phyloP scores from a whole-genome alignment of 2,329 filamentous ascomycete genomes.

The Elsinoe necatrix region DNA sequence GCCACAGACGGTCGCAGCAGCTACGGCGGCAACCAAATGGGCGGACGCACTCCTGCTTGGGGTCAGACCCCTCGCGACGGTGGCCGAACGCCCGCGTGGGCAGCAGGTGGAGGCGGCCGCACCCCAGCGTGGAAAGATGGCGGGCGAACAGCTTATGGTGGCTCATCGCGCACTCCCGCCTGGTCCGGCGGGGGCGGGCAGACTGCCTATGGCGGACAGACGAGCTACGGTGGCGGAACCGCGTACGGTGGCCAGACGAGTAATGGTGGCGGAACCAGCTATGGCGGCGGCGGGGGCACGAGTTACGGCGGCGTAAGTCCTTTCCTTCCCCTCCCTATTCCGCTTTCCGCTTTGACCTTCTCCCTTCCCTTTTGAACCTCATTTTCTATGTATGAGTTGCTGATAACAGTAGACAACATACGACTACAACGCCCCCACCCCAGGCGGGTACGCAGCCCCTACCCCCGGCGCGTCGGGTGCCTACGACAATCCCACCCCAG shows the following conservation, averaged over 20 bases:
- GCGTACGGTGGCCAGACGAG: conserved; percentile 49
- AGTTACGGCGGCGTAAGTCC: conserved; percentile 30
- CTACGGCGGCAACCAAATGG: conserved; percentile 24
- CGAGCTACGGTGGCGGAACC: conserved; percentile 56
- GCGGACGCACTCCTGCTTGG: conserved; percentile 32
- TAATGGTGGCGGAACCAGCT: conserved; percentile 44
- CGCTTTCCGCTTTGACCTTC: conserved; percentile 17
- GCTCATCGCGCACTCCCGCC: conserved; percentile 28
- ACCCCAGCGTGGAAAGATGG: conserved; percentile 39
- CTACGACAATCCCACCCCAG: conserved; percentile 30
- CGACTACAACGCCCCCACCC: conserved; percentile 56
- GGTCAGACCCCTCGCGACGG: conserved; percentile 30
- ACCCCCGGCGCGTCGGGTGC: conserved; percentile 32
- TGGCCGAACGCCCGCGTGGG: conserved; percentile 60
- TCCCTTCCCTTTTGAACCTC: conserved; percentile 2
- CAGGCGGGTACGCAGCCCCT: conserved; percentile 35
- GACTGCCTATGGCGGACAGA: conserved; percentile 42
- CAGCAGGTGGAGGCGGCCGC: conserved; percentile 31
- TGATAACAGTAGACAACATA: conserved; percentile 26
- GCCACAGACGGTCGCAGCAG: conserved; percentile 29
- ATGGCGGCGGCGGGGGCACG: conserved; percentile 40
- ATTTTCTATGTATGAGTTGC: neutral
- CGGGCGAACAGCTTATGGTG: conserved; percentile 37
- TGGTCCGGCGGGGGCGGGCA: conserved; percentile 34
- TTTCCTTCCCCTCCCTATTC: conserved; percentile 5